phyloP scores from a whole-genome alignment of 2,329 filamentous ascomycete genomes.

The Ophiostoma ulmi region DNA sequence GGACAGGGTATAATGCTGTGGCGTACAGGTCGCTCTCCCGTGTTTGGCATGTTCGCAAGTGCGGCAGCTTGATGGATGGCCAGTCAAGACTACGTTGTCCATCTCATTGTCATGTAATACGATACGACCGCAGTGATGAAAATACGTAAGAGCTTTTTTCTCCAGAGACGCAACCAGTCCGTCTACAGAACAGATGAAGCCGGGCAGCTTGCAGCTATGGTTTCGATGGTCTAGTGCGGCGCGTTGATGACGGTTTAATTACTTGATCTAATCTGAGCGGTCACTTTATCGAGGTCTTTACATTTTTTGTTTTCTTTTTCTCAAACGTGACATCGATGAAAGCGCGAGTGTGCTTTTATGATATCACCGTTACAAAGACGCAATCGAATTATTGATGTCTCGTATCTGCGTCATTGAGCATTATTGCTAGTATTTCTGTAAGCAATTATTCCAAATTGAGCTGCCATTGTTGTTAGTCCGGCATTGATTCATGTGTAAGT shows the following conservation, averaged over 20 bases:
- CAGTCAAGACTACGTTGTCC: background rate
- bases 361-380: background rate
- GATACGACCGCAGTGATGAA: conserved; percentile 28
- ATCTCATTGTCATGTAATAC: background rate
- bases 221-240: conserved; percentile 39
- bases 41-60: background rate
- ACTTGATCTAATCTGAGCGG: conserved; percentile 63
- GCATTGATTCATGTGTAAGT: background rate
- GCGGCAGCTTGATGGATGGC: background rate
- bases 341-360: too few species aligned
- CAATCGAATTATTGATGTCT: background rate
- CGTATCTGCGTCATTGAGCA: background rate
- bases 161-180: conserved; percentile 37
- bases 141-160: conserved; percentile 39
- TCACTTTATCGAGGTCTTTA: conserved; percentile 28
- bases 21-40: background rate
- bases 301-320: conserved; percentile 13
- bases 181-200: conserved; percentile 41
- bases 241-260: conserved; percentile 44
- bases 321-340: background rate
- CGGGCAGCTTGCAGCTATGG: conserved; percentile 46
- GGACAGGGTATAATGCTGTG: background rate
- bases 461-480: background rate
- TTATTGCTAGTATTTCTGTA: background rate
- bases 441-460: background rate